phyloP scores from a whole-genome alignment of 371 early-diverging fungal species.

The Dinochytrium kinnereticum region DNA sequence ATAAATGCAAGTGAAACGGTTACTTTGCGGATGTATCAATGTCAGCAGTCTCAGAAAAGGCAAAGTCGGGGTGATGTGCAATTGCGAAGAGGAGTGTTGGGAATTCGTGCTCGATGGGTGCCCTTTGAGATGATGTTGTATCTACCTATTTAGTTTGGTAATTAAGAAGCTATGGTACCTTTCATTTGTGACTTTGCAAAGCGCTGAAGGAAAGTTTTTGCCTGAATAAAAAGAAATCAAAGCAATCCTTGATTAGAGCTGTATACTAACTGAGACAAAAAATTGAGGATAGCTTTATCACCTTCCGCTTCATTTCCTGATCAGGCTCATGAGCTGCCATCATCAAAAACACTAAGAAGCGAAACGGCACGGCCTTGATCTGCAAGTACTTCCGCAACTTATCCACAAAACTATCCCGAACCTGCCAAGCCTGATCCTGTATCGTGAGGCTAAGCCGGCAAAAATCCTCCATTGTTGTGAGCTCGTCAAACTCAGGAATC shows the following conservation, averaged over 20 bases:
- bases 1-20: slow-evolving; percentile 22
- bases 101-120: slow-evolving; percentile 66
- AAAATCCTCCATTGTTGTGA: slow-evolving; percentile 24
- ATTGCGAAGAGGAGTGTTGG: slow-evolving; percentile 77
- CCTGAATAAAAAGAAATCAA: no score
- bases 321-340: slow-evolving; percentile 91
- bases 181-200: slow-evolving; percentile 14
- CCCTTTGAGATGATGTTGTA: neutral
- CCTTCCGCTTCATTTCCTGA: slow-evolving; percentile 52
- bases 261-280: no score
- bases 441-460: slow-evolving; percentile 56
- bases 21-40: slow-evolving; percentile 65
- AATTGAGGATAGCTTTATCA: slow-evolving; percentile 18
- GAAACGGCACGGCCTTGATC: slow-evolving; percentile 62
- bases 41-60: slow-evolving; percentile 54
- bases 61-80: slow-evolving; percentile 91
- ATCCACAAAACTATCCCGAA: slow-evolving; percentile 76
- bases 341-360: slow-evolving; percentile 74
- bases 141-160: neutral
- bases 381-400: slow-evolving; percentile 75
- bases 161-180: neutral
- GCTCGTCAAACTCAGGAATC: slow-evolving; percentile 7
- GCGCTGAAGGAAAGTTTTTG: slow-evolving; percentile 38
- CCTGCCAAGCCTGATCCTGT: slow-evolving; percentile 80
- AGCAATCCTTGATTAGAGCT: no score